Evolutionary conservation across 495 filamentous ascomycete genomes (phyloP), one percentile per base, ranked within the genome.

Genomic region (Aspergillus ellipticus): DNA sequence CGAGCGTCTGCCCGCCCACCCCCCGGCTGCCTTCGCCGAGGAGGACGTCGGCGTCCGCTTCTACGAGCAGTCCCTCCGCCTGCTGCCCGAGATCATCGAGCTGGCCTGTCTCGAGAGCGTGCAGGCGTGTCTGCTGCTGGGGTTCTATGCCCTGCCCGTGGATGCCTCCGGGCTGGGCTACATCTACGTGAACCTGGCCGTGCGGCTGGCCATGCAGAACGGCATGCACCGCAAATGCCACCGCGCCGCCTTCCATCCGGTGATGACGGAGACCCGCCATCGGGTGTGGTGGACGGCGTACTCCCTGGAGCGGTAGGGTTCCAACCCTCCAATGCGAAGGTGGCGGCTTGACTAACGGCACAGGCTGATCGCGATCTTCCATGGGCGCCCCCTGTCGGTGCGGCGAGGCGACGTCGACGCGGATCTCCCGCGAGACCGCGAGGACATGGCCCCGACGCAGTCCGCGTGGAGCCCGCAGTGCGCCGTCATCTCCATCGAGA

Each of bases 71-170:
- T 74, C 72, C 1, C 61, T 65, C 22, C 67, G 65, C 13, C 59
- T 75, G 10, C 52, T 78, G 10, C 71, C 74, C 4, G 74, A 78
- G 37, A 68, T 78, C 5, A 74, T 78, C 41, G 66, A 67, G 17
- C 55, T 63, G 4, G 66, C 74, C 0, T 76, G 67, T 10, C 54
- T 71, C 0, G 70, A 72, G 50, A 75, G 72, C 57, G 72, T 75
- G 1, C 74, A 76, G 53, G 74, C 74, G 0, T 74, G 65, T 21
- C 56, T 75, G 16, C 60, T 75, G 4, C 59, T 75, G 7, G 72
- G 66, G 1, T 58, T 62, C 35, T 75, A 74, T 55, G 63, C 72
- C 0, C 60, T 75, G 2, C 66, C 71, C 8, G 46, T 75, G 11
- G 72, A 75, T 55, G 62, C 73, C 0, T 65, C 64, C 1, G 74